Evolutionary conservation across 2,329 filamentous ascomycete species (phyloP), one percentile per base, ranked within the genome.

Genomic region (Neofusicoccum kwambonambiense): DNA sequence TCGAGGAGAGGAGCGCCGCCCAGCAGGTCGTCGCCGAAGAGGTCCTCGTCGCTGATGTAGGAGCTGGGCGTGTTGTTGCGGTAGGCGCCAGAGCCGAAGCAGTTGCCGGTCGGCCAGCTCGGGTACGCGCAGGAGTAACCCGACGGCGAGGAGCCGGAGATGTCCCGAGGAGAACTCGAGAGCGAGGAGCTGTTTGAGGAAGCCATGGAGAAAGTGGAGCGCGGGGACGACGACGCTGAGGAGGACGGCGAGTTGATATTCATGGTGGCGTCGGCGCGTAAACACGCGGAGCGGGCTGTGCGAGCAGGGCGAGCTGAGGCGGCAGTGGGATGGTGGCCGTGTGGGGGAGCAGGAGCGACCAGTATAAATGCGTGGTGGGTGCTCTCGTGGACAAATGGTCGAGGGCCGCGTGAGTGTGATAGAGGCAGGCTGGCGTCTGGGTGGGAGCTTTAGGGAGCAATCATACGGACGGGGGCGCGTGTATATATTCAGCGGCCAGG

Each of bases 1-100:
- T 75, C 69, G 56, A 79, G 77, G 66, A 76, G 72, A 4, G 73
- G 75, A 56, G 68, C 67, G 19, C 67, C 68, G 64, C 69, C 74
- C 65, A 77, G 72, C 37, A 74, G 69, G 68, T 77, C 75, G 52
- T 77, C 76, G 41, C 74, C 74, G 66, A 79, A 78, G 62, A 79
- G 75, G 66, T 79, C 77, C 54, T 70, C 76, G 69, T 79, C 77
- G 64, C 74, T 77, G 70, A 79, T 78, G 72, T 76, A 79, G 66
- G 77, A 76, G 64, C 73, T 76, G 22, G 77, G 76, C 4, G 74
- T 68, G 69, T 70, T 75, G 69, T 73, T 72, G 67, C 74, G 74
- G 61, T 72, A 62, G 4, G 19, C 15, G 34, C 57, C 64, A 2
- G 64, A 56, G 34, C 65, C 73, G 11, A 79, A 76, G 17, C 74